These are phyloP conservation scores for Trichosporon sp. DNA, from an alignment of 1,284 basidiomycete genomes.

Conservation along the genomic window DNA sequence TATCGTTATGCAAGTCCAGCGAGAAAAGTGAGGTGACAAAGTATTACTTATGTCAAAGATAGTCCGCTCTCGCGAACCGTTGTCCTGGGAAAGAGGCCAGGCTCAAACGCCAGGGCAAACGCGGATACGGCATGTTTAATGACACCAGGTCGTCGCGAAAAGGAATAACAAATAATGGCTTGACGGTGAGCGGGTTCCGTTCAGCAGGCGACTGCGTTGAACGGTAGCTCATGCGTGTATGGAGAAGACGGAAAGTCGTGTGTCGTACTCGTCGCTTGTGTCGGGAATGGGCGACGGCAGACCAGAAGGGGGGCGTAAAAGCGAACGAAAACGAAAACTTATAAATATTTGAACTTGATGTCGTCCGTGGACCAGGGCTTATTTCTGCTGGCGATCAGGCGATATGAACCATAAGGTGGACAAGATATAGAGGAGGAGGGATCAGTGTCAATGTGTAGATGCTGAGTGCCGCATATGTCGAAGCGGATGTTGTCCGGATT, in stretches of 20 bases:
- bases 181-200: not conserved
- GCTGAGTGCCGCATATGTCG: constrained; percentile 3
- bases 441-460: constrained; percentile 17
- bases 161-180: not conserved
- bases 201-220: not conserved
- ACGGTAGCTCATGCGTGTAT: constrained; percentile 1
- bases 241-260: not conserved
- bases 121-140: constrained; percentile 11
- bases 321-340: not conserved
- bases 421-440: not conserved
- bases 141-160: constrained; percentile 19
- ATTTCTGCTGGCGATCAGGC: not conserved
- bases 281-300: constrained; percentile 4
- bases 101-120: not conserved
- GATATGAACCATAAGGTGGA: constrained; percentile 13
- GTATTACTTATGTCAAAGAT: constrained; percentile 1
- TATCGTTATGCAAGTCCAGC: constrained; percentile 19
- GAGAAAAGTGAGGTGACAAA: not conserved
- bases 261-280: constrained; percentile 10
- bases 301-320: not conserved
- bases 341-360: not conserved
- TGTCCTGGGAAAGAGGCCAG: not conserved
- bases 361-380: not conserved
- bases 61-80: not conserved
- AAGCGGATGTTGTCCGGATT: constrained; percentile 5